Conservation (phyloP, 1,284 basidiomycete genomes). For the Cystobasidium slooffiae region DNA sequence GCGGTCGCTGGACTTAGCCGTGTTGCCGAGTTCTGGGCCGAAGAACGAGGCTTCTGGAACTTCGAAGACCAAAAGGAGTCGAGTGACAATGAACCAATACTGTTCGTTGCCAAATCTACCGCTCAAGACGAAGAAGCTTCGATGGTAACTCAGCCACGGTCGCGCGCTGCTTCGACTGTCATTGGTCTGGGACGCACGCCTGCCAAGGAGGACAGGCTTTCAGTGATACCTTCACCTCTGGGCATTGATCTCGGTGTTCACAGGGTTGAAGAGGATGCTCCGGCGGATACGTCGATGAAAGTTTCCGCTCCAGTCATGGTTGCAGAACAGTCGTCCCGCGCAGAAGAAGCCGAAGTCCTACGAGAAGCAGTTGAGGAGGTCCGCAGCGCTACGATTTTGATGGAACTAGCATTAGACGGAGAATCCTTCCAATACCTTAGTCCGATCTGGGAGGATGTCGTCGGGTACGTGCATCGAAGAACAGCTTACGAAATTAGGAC, state of each 20-base stretch:
- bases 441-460: constrained; percentile 88
- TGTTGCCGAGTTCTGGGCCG: constrained; percentile 99
- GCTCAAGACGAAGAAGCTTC: constrained; percentile 36
- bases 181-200: not conserved
- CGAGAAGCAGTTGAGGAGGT: constrained; percentile 86
- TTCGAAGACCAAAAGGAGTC: constrained; percentile 84
- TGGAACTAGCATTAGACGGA: constrained; percentile 91
- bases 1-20: constrained; percentile 95
- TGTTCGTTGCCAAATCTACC: constrained; percentile 75
- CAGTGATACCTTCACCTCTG: constrained; percentile 24
- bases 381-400: constrained; percentile 89
- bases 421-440: constrained; percentile 88
- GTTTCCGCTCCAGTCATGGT: constrained; percentile 26
- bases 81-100: constrained; percentile 72
- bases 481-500: constrained; percentile 24
- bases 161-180: constrained; percentile 27
- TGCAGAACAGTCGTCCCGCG: constrained; percentile 29
- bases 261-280: constrained; percentile 32
- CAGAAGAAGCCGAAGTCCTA: constrained; percentile 73
- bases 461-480: constrained; percentile 70
- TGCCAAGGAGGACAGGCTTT: not conserved
- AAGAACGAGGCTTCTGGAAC: constrained; percentile 99
- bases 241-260: constrained; percentile 41
- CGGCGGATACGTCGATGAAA: constrained; percentile 5
- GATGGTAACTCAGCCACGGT: not conserved